phyloP scores from a whole-genome alignment of 2,329 filamentous ascomycete genomes.

The Diaporthe ilicicola region DNA sequence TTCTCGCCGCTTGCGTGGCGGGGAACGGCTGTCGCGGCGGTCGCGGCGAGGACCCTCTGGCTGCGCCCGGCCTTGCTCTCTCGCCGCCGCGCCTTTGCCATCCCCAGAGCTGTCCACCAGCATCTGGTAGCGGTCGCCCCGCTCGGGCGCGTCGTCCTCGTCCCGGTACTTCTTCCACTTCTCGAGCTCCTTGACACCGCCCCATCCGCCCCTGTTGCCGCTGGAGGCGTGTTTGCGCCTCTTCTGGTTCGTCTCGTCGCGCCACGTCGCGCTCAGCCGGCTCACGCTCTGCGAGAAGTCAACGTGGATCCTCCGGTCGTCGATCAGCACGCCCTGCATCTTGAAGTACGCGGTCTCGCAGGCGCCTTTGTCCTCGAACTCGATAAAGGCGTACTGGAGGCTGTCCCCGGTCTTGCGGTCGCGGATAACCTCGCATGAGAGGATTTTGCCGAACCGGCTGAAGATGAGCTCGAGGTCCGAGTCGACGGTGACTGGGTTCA shows the following conservation, averaged over 20 bases:
- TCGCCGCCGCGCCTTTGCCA: conserved; percentile 53
- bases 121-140: conserved; percentile 73
- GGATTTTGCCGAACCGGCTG: conserved; percentile 91
- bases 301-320: conserved; percentile 96
- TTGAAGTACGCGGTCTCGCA: conserved; percentile 98
- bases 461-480: conserved; percentile 96
- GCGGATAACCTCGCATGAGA: conserved; percentile 95
- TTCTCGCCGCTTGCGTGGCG: conserved; percentile 30
- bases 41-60: conserved; percentile 11
- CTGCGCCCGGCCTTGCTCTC: not conserved
- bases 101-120: conserved; percentile 78
- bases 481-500: conserved; percentile 95
- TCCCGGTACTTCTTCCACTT: conserved; percentile 89
- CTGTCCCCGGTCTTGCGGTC: conserved; percentile 95
- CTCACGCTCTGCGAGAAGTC: conserved; percentile 97
- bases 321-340: conserved; percentile 97
- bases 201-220: conserved; percentile 78
- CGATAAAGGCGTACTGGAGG: conserved; percentile 96
- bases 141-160: conserved; percentile 52
- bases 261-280: conserved; percentile 89
- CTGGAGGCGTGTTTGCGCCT: conserved; percentile 59
- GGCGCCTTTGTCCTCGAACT: conserved; percentile 90
- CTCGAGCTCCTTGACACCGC: conserved; percentile 87
- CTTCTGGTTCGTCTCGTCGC: conserved; percentile 84
- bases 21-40: conserved; percentile 6